Evolutionary conservation across 2,329 filamentous ascomycete species (phyloP).

Genomic region (Penicillium sp.): DNA sequence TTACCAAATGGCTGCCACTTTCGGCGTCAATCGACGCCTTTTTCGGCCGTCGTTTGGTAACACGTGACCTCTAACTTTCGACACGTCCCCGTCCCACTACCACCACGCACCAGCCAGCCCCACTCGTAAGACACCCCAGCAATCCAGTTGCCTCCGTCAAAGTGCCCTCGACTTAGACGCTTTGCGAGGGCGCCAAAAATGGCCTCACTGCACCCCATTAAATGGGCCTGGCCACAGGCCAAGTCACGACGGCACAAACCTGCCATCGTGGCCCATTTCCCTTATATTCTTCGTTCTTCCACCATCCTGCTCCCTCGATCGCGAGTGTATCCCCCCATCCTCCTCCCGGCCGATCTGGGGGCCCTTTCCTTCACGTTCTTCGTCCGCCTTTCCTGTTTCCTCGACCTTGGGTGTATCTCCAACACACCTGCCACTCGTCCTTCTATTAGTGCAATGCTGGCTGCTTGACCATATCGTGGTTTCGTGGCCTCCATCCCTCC

Average conservation of each 20-base stretch:
- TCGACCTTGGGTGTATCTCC: background rate
- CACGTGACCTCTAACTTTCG: background rate
- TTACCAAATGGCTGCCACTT: background rate
- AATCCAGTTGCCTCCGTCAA: background rate
- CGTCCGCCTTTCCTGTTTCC: background rate
- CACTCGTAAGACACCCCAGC: background rate
- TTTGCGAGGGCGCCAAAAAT: background rate
- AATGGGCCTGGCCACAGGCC: background rate
- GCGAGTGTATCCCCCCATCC: background rate
- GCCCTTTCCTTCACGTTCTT: background rate
- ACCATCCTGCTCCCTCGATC: background rate
- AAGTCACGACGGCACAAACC: background rate
- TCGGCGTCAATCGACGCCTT: background rate
- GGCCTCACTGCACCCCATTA: background rate
- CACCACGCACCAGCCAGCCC: background rate
- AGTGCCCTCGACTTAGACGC: background rate
- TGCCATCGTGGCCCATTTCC: background rate
- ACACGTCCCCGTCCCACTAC: background rate
- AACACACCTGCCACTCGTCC: background rate
- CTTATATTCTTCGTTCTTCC: background rate
- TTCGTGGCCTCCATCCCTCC: background rate
- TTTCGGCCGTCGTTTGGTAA: constrained; percentile 1
- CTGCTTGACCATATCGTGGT: background rate
- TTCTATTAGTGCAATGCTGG: background rate
- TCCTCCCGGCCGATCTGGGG: background rate